Evolutionary conservation across 2,329 filamentous ascomycete genomes (phyloP), one percentile per base, ranked within the genome.

Genomic region (Emmonsia crescens): DNA sequence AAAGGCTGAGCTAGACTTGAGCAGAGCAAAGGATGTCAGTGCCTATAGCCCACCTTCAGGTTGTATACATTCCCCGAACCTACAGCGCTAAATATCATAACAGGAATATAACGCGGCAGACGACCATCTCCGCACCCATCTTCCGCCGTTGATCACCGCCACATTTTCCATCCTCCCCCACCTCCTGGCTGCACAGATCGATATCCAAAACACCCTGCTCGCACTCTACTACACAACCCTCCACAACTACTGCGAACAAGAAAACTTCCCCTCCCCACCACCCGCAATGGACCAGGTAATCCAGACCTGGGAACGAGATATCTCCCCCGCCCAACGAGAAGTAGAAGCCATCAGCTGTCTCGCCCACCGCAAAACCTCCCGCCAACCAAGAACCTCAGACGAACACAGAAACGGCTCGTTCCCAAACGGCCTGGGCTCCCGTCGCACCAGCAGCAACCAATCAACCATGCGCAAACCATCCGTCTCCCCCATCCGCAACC

Each of bases 141-240:
- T 95, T 1, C 91, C 91, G 9, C 85, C 83, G 0, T 77, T 96
- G 9, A 84, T 92, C 59, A 77, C 82, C 2, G 85, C 88, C 10
- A 82, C 86, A 3, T 89, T 91, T 70, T 87, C 82, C 29, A 78
- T 95, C n/a, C 80, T 93, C 14, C 88, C 89, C 33, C 84, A 85
- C 59, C 78, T 95, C 24, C 80, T 92, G 12, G 81, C 82, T 48
- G 81, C 82, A 42, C 87, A 92, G 69, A 84, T 93, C 52, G 80
- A 88, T 70, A 85, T 91, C 33, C 89, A 93, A 73, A 91, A 91
- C 71, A 83, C 85, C 55, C 78, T 94, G 59, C 83, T 94, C 5
- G 89, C 85, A 0, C 81, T 91, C 64, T 85, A 90, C 67, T 94
- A 94, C 74, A 94, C 89, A 0, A 80, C 85, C 4, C 77, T 93